Evolutionary conservation across 345 rosid genomes (phyloP), one percentile per base, ranked within the genome.

Genomic region (Lepidium sativum): DNA sequence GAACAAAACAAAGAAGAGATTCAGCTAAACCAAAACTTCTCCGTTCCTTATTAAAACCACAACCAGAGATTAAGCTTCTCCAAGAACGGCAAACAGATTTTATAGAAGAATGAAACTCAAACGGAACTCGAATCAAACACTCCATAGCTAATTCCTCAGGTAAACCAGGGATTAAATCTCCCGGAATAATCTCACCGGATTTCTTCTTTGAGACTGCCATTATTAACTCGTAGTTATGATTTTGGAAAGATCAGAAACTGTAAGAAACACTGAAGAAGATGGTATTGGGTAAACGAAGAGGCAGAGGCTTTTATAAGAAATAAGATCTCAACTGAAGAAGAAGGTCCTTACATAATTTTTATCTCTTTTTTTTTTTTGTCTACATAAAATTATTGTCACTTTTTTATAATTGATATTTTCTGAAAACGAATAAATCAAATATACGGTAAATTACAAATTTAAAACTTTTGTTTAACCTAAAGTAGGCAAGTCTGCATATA

Each of bases 91-190:
- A 77, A 8, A 83, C 85, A 1, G 77, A 76, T 63, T 74, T 79
- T 70, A 83, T 51, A 16, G 59, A 64, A 13, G 80, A 73, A 32
- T 81, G 88, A 57, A 77, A 78, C 44, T 79, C 42, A 10, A 67
- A 78, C 0, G 88, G 85, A 7, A 83, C 88, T 64, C 82, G 75
- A 14, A 81, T 42, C 20, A 83, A 34, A 74, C 88, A 83, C 47
- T 81, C 85, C 45, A 63, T 58, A 0, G 83, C 83, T 48, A 83
- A 71, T 16, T 81, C 85, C 65, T 83, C 78, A 4, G 85, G 85
- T 11, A 83, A 55, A 4, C 83, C 80, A 6, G 85, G 78, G 64
- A 83, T 81, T 20, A 83, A 63, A 31, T 67, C 71, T 55, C 45
- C 60, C 38, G 16, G 21, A 37, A 55, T 20, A 37, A 55, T 20